phyloP scores from a whole-genome alignment of 1,284 basidiomycete species.

The Naganishia sp. region DNA sequence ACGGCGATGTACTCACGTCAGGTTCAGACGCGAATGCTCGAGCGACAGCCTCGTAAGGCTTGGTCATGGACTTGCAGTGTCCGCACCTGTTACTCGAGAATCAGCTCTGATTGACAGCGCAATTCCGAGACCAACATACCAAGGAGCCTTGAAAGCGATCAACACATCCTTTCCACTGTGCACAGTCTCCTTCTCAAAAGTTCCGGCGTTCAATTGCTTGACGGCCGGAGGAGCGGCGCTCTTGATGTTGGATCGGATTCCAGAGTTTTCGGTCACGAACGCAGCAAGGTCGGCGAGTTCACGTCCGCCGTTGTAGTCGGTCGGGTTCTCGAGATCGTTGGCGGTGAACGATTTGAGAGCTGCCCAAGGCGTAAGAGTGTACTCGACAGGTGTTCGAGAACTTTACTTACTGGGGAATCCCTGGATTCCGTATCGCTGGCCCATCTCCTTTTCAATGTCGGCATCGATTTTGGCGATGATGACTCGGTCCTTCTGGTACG shows the following conservation, averaged over 20 bases:
- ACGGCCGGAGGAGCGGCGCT: conserved; percentile 76
- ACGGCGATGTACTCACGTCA: conserved; percentile 58
- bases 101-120: not conserved
- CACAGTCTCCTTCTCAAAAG: conserved; percentile 74
- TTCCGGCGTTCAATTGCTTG: conserved; percentile 67
- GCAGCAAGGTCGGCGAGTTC: conserved; percentile 74
- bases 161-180: conserved; percentile 77
- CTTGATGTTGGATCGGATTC: conserved; percentile 81
- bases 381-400: not conserved
- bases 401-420: conserved; percentile 80
- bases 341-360: conserved; percentile 87
- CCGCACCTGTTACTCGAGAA: conserved; percentile 59
- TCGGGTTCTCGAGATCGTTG: conserved; percentile 61
- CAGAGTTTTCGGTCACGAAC: conserved; percentile 73
- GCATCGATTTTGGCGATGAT: conserved; percentile 91
- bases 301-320: conserved; percentile 74
- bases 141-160: conserved; percentile 81
- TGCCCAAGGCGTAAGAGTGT: conserved; percentile 46
- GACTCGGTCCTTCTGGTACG: conserved; percentile 64
- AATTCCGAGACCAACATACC: conserved; percentile 43
- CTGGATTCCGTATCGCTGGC: conserved; percentile 66
- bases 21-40: conserved; percentile 73
- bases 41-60: conserved; percentile 82
- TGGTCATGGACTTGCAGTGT: conserved; percentile 67
- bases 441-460: conserved; percentile 68